These are phyloP conservation scores for Aspergillus steynii DNA, from an alignment of 495 filamentous ascomycete genomes.

Conservation along the genomic window DNA sequence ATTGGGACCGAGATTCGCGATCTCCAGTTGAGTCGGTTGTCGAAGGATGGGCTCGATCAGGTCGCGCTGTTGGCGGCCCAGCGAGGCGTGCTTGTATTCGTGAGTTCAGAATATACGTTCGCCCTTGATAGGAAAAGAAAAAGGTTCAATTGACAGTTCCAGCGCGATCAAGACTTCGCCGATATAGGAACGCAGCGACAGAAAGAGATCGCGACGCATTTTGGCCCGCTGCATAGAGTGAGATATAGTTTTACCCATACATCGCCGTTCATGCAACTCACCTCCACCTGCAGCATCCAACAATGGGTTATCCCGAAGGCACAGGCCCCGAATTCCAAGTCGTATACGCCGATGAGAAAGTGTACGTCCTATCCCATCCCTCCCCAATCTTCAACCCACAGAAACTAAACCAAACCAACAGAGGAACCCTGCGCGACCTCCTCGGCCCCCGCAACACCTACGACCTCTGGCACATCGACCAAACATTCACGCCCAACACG, in stretches of 20 bases:
- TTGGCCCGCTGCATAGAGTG: constrained; percentile 13
- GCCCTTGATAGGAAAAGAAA: too few relatives aligned
- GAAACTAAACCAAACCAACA: background rate
- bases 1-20: constrained; percentile 13
- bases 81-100: constrained; percentile 17
- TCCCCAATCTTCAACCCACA: background rate
- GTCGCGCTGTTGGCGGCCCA: constrained; percentile 13
- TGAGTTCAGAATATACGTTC: background rate
- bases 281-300: constrained; percentile 9
- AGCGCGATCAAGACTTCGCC: constrained; percentile 18
- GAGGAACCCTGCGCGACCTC: constrained; percentile 12
- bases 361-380: background rate
- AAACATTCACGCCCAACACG: constrained; percentile 16
- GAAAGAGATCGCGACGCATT: constrained; percentile 10
- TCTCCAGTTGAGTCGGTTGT: constrained; percentile 13
- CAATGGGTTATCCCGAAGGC: constrained; percentile 16
- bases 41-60: constrained; percentile 2
- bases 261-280: background rate
- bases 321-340: constrained; percentile 15
- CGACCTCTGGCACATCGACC: constrained; percentile 15
- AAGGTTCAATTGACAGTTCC: background rate
- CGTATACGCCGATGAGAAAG: constrained; percentile 15
- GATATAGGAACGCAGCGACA: constrained; percentile 14
- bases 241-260: background rate
- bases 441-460: constrained; percentile 17